phyloP scores from a whole-genome alignment of 2,329 filamentous ascomycete species.

The Sordariomycetes sp. region DNA sequence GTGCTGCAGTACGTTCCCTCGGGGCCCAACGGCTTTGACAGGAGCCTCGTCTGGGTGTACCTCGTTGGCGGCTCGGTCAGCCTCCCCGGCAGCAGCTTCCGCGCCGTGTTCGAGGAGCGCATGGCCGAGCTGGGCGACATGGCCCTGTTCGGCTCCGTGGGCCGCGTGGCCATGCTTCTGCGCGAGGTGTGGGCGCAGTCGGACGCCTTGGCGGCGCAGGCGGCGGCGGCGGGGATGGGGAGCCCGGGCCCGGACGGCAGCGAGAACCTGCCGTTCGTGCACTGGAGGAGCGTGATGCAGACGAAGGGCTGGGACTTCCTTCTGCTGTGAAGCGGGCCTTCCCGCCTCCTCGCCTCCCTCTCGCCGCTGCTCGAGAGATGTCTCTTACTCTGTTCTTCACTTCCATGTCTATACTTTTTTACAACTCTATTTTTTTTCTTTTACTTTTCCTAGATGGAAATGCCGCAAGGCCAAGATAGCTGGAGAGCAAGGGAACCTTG shows the following conservation, averaged over 20 bases:
- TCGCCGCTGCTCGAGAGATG: conserved; percentile 6
- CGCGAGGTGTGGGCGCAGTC: conserved; percentile 79
- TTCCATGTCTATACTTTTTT: conserved; percentile 6
- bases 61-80: conserved; percentile 78
- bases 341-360: not conserved
- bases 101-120: conserved; percentile 67
- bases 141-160: conserved; percentile 75
- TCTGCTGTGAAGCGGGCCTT: conserved; percentile 54
- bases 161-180: conserved; percentile 68
- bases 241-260: conserved; percentile 23
- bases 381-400: conserved; percentile 8
- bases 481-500: not conserved
- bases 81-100: conserved; percentile 62
- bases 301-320: conserved; percentile 88
- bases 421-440: not conserved
- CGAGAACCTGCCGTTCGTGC: conserved; percentile 53
- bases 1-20: conserved; percentile 74
- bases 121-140: conserved; percentile 63
- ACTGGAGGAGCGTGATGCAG: conserved; percentile 92
- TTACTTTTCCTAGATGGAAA: conserved; percentile 5
- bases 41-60: conserved; percentile 86
- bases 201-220: conserved; percentile 30
- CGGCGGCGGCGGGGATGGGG: conserved; percentile 21
- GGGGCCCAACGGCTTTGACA: conserved; percentile 75
- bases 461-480: conserved; percentile 5